Conservation (phyloP, 2,329 filamentous ascomycete genomes). For the Akanthomyces lecanii region DNA sequence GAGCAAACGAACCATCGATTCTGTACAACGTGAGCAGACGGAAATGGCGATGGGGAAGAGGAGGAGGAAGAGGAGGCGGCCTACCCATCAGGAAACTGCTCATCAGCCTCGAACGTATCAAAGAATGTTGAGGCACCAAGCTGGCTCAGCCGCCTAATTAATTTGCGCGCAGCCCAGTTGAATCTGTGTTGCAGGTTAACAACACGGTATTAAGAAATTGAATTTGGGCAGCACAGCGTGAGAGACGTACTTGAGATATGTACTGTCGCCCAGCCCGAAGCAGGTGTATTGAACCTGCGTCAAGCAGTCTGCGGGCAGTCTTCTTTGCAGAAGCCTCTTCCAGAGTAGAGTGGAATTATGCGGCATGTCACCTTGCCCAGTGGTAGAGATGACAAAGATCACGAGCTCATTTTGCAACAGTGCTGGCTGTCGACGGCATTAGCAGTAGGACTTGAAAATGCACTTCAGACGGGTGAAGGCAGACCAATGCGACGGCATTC, state of each 20-base stretch:
- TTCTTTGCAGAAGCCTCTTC: slow-evolving; percentile 77
- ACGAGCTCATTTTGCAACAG: slow-evolving; percentile 54
- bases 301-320: slow-evolving; percentile 67
- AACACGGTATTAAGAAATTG: not conserved
- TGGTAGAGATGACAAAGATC: slow-evolving; percentile 83
- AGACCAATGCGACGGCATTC: slow-evolving; percentile 69
- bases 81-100: slow-evolving; percentile 88
- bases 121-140: slow-evolving; percentile 76
- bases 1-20: slow-evolving; percentile 74
- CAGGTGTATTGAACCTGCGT: slow-evolving; percentile 68
- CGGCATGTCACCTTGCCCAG: slow-evolving; percentile 90
- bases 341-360: slow-evolving; percentile 79
- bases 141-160: slow-evolving; percentile 78
- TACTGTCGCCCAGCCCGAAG: slow-evolving; percentile 91
- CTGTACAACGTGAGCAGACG: slow-evolving; percentile 37
- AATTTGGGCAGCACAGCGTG: not conserved
- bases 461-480: slow-evolving; percentile 28
- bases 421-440: slow-evolving; percentile 37
- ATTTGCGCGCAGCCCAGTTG: slow-evolving; percentile 88
- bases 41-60: not conserved
- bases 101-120: slow-evolving; percentile 80
- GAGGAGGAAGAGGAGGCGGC: slow-evolving; percentile 25
- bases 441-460: not conserved
- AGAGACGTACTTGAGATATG: slow-evolving; percentile 72
- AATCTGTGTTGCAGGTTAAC: slow-evolving; percentile 52